Percentiles rank a stretch among this genome's conserved stretches.
Conservation (phyloP, 805 yeast species). For the Cyberlindnera sargentensis region DNA sequence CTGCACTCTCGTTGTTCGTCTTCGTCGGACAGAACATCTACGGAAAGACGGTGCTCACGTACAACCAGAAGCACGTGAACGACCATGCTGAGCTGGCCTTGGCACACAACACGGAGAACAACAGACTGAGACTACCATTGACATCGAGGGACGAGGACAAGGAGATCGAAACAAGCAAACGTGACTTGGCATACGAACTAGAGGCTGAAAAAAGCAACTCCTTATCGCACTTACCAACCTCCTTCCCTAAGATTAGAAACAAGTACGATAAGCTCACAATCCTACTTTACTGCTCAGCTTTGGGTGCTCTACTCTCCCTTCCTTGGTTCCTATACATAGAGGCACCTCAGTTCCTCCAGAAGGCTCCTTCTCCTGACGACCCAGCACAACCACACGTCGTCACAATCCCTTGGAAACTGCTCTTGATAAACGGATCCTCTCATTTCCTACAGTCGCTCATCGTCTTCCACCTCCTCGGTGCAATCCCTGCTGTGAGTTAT, state of each 20-base stretch:
- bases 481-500: constrained; percentile 77
- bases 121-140: constrained; percentile 1
- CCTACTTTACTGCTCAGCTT: constrained; percentile 69
- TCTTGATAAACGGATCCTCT: constrained; percentile 61
- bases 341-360: constrained; percentile 29
- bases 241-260: constrained; percentile 20
- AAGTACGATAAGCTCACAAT: constrained; percentile 77
- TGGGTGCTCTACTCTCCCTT: constrained; percentile 66
- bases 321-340: constrained; percentile 69
- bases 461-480: constrained; percentile 75
- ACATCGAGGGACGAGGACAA: constrained; percentile 6
- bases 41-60: constrained; percentile 73
- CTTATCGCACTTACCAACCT: neutral
- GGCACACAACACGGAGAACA: neutral
- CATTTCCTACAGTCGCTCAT: constrained; percentile 77
- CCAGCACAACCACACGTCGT: constrained; percentile 22
- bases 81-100: constrained; percentile 22
- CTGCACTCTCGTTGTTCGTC: constrained; percentile 59
- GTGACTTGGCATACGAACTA: constrained; percentile 9
- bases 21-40: constrained; percentile 85
- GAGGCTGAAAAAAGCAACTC: constrained; percentile 10
- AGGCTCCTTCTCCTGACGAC: constrained; percentile 4
- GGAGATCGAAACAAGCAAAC: constrained; percentile 5
- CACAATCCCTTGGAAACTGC: constrained; percentile 38
- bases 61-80: constrained; percentile 21